Evolutionary conservation across 2,329 filamentous ascomycete species (phyloP), one percentile per base, ranked within the genome.

Genomic region (Mollisia scopiformis): DNA sequence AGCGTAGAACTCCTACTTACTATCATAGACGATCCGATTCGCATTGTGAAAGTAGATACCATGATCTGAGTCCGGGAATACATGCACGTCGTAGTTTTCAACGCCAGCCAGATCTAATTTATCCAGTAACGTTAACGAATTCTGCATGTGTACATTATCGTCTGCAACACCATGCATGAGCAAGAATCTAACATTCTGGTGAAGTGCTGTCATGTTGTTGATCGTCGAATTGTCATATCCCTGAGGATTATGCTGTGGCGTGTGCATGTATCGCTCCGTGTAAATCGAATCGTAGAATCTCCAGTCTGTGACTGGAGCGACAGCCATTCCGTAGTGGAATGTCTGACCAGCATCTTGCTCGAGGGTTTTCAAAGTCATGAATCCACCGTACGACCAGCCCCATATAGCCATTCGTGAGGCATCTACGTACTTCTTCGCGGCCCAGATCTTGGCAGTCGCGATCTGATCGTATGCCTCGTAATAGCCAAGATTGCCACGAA

Each of bases 241-340:
- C 0, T 73, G 78, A 0, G 79, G 76, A 73, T 99, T 99, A 72
- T 90, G 82, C 73, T 96, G 88, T 1, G 95, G 95, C 1, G 89
- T 97, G 72, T 93, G 90, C 96, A 99, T 99, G 78, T 98, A 99
- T 35, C 95, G 88, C 77, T 97, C 93, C 0, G 93, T 96, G 79
- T 97, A 97, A 70, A 97, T 88, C 61, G 88, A 91, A 77, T 97
- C 91, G 77, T 99, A 99, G 77, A 90, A 97, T 59, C 90, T 85
- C 95, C 95, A 99, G 76, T 99, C 93, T 0, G 94, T 98, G n/a
- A 99, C 95, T 19, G 95, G 95, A 1, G 95, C 95, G 55, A 99
- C 96, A 6, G 96, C 93, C 91, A 99, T 97, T 68, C 95, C 96
- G 75, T 99, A 99, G 66, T 88, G 88, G 79, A 97, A 99, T 0